Evolutionary conservation across 768 basidiomycete species (phyloP), one percentile per base, ranked within the genome.

Genomic region (Amanita phalloides): DNA sequence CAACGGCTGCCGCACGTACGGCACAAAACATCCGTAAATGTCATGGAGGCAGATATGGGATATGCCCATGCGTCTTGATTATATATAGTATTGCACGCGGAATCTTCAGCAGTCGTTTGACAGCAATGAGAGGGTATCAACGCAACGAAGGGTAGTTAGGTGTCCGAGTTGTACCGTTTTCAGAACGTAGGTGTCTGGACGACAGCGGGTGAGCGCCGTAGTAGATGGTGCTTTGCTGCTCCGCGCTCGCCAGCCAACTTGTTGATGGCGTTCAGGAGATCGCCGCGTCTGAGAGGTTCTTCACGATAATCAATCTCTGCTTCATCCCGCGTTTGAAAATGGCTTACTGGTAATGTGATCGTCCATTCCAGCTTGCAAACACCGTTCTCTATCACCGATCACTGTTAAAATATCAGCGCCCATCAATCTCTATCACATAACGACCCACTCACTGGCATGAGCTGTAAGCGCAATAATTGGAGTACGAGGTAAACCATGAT

Each of bases 391-490:
- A 68, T 76, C 65, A 55, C 92, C 92, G 59, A 93, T 90, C 92
- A 94, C 89, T 91, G 56, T 10, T 4, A 48, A 53, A 20, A 41
- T 0, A 17, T 36, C 59, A 51, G 44, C 11, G 56, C 43, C 1
- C 10, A 48, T 48, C 42, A 6, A 26, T 59, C 50, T 61, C 50
- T 8, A 56, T 21, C 21, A 35, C 20, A 3, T 38, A 6, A 45
- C n/a, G 41, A 39, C n/a, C 38, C 9, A 84, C 89, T 61, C 57
- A 90, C 89, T 97, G 46, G 95, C 95, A 67, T 99, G 95, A 2
- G 95, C 95, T 1, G 96, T 98, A 37, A 99, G 72, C 1, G 96
- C 96, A 60, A 98, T 91, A 58, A 99, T 98, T 0, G 96, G 95
- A 5, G 82, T 90, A 2, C 82, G 76, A 13, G 79, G 62, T 28